These are phyloP conservation scores for Thielaviopsis punctulata DNA, from an alignment of 2,329 filamentous ascomycete species.

Conservation along the genomic window DNA sequence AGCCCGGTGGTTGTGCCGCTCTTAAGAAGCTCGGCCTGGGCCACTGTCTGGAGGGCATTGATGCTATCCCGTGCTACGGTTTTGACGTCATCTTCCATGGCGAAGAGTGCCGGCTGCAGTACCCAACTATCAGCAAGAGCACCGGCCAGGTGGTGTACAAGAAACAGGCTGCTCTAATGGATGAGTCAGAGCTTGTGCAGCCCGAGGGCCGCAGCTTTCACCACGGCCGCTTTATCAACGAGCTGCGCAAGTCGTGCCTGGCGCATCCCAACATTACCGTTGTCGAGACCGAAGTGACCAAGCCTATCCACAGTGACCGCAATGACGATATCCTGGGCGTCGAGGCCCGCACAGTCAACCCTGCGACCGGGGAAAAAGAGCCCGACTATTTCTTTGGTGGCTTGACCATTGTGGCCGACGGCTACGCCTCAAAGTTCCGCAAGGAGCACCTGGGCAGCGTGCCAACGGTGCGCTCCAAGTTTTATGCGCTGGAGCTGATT, in stretches of 20 bases:
- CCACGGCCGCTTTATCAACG: constrained; percentile 81
- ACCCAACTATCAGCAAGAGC: constrained; percentile 45
- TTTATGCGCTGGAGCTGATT: constrained; percentile 84
- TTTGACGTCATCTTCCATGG: constrained; percentile 79
- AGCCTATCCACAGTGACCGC: constrained; percentile 52
- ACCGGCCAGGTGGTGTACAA: constrained; percentile 23
- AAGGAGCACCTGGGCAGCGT: constrained; percentile 53
- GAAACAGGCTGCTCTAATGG: constrained; percentile 17
- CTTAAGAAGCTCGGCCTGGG: constrained; percentile 63
- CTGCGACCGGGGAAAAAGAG: constrained; percentile 35
- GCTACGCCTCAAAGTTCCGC: constrained; percentile 82
- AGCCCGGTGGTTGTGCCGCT: constrained; percentile 76
- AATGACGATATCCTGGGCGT: constrained; percentile 68
- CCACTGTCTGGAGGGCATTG: constrained; percentile 75
- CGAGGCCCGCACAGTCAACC: constrained; percentile 48
- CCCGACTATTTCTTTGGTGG: constrained; percentile 72
- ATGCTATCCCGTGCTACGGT: constrained; percentile 64
- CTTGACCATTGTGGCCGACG: constrained; percentile 79
- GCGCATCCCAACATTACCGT: constrained; percentile 71
- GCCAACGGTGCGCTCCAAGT: constrained; percentile 65
- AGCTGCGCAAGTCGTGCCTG: constrained; percentile 59
- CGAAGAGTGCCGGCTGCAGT: constrained; percentile 56
- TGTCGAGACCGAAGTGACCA: constrained; percentile 73
- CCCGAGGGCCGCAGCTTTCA: constrained; percentile 67
- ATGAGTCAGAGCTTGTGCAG: constrained; percentile 29